phyloP scores from a whole-genome alignment of 1,284 basidiomycete genomes.

The Porodaedalea pini region DNA sequence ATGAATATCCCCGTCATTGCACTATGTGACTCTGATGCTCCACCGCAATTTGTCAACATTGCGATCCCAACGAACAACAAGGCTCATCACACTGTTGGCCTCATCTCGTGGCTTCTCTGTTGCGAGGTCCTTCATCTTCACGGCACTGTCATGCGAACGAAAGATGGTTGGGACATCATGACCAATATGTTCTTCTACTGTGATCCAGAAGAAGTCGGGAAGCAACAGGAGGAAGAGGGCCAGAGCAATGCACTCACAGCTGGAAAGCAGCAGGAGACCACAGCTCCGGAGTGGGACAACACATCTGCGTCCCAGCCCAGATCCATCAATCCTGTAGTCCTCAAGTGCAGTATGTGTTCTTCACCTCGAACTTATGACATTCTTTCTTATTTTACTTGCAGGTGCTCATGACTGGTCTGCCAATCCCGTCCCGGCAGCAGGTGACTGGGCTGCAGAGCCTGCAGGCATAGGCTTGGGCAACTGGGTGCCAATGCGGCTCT shows the following conservation, averaged over 20 bases:
- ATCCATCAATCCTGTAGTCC: conserved; percentile 73
- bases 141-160: conserved; percentile 85
- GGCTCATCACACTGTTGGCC: conserved; percentile 93
- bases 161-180: conserved; percentile 96
- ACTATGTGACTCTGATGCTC: conserved; percentile 97
- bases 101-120: conserved; percentile 98
- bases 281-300: conserved; percentile 75
- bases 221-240: conserved; percentile 90
- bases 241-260: conserved; percentile 71
- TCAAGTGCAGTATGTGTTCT: conserved; percentile 56
- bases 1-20: conserved; percentile 99
- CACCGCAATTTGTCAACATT: conserved; percentile 95
- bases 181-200: conserved; percentile 99
- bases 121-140: conserved; percentile 96
- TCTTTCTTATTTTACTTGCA: conserved; percentile 29
- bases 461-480: conserved; percentile 39
- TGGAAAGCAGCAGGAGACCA: conserved; percentile 51
- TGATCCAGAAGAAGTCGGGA: conserved; percentile 98
- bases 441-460: conserved; percentile 86
- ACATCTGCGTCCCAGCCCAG: conserved; percentile 62
- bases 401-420: conserved; percentile 85
- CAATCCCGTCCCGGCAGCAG: conserved; percentile 48
- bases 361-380: no score
- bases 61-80: conserved; percentile 99
- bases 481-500: conserved; percentile 55